Evolutionary conservation across 352 stramenopile genomes (phyloP).

Genomic region (Globisporangium paroecandrum): DNA sequence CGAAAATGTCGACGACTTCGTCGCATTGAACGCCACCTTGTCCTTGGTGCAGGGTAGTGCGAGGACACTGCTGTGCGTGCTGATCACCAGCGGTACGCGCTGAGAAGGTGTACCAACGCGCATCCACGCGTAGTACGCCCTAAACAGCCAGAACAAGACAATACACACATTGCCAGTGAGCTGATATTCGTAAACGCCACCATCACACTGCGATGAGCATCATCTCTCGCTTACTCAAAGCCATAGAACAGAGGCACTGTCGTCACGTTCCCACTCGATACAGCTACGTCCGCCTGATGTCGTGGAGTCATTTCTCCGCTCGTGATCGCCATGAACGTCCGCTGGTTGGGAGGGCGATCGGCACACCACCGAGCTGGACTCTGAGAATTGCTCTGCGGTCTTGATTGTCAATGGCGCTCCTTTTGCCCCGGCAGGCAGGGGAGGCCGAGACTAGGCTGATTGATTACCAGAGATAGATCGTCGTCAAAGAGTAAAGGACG

Average conservation of each 20-base stretch:
- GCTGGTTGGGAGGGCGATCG: neutral
- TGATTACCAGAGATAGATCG: neutral
- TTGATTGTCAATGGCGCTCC: neutral
- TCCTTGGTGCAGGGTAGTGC: slow-evolving; percentile 71
- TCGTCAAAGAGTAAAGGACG: neutral
- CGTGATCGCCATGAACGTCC: neutral
- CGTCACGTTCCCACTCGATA: neutral
- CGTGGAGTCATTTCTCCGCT: neutral
- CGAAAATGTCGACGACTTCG: slow-evolving; percentile 60
- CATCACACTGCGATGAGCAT: neutral
- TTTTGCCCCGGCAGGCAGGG: neutral
- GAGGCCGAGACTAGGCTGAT: neutral
- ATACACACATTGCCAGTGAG: neutral
- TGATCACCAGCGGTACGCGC: slow-evolving; percentile 65
- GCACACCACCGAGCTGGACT: neutral
- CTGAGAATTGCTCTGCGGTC: neutral
- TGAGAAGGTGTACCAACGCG: slow-evolving; percentile 76
- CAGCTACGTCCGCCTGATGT: neutral
- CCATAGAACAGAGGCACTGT: neutral
- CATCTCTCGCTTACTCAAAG: neutral
- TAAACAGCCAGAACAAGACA: neutral
- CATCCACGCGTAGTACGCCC: slow-evolving; percentile 71
- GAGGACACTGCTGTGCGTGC: slow-evolving; percentile 72
- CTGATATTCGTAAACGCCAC: neutral
- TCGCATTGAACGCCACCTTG: slow-evolving; percentile 40